Evolutionary conservation across 345 rosid species (phyloP).

Genomic region (Hirschfeldia incana): DNA sequence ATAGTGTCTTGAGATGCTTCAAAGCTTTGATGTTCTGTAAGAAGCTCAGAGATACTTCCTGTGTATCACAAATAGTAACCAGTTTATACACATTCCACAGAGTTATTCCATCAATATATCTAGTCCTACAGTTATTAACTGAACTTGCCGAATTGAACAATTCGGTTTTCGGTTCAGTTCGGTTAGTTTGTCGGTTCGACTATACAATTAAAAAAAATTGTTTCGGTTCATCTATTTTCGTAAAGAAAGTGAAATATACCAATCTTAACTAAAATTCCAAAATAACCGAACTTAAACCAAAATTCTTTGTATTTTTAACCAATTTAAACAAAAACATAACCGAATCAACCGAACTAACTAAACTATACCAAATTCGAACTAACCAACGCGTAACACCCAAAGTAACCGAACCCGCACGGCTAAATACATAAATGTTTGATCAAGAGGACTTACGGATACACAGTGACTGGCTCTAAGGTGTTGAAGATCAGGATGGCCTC

Average conservation of each 20-base stretch:
- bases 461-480: constrained; percentile 65
- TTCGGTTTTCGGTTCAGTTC: not conserved
- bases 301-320: too few relatives aligned
- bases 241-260: too few relatives aligned
- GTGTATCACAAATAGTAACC: constrained; percentile 11
- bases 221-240: too few relatives aligned
- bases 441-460: constrained; percentile 61
- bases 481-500: constrained; percentile 60
- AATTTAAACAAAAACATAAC: too few relatives aligned
- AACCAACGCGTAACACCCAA: not conserved
- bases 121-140: not conserved
- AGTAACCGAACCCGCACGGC: not conserved
- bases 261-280: too few relatives aligned
- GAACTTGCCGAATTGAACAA: not conserved
- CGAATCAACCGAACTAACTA: too few relatives aligned
- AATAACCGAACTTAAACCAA: too few relatives aligned
- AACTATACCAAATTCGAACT: not conserved
- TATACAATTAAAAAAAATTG: too few relatives aligned
- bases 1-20: constrained; percentile 57
- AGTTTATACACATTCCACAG: not conserved
- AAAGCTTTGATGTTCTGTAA: constrained; percentile 48
- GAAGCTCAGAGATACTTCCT: constrained; percentile 59
- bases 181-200: not conserved
- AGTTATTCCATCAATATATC: not conserved
- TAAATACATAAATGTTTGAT: not conserved